Evolutionary conservation across 257 asterid genomes (phyloP).

Genomic region (Solanum chaucha): DNA sequence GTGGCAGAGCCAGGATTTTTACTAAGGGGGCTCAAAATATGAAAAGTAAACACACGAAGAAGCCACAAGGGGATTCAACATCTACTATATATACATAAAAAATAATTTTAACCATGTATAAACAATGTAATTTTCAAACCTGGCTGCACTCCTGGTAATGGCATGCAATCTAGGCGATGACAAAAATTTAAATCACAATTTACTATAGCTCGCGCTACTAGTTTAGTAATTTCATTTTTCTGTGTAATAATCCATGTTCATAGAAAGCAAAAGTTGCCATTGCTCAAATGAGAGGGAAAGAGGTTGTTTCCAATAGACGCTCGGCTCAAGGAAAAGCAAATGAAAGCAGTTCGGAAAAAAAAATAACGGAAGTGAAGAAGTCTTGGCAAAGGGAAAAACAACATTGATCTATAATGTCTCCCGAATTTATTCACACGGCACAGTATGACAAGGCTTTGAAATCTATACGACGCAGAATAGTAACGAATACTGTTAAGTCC

Average conservation of each 20-base stretch:
- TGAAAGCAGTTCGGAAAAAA: background rate
- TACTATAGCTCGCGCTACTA: background rate
- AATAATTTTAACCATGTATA: background rate
- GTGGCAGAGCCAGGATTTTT: background rate
- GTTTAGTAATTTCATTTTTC: background rate
- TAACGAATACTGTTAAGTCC: background rate
- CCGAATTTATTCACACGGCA: background rate
- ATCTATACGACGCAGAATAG: background rate
- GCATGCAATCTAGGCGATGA: background rate
- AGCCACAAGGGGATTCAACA: background rate
- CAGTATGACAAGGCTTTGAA: background rate
- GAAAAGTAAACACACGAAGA: background rate
- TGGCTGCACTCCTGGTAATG: background rate
- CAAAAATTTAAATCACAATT: background rate
- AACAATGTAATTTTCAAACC: background rate
- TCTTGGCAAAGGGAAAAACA: background rate
- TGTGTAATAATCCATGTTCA: background rate
- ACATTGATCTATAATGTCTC: background rate
- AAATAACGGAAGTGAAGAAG: background rate
- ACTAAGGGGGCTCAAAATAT: background rate
- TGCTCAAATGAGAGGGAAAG: background rate
- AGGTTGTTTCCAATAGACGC: background rate
- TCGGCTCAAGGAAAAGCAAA: background rate
- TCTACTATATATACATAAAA: background rate
- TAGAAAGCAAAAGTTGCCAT: background rate